Percentiles rank a stretch among this genome's conserved stretches.
These are phyloP conservation scores for Hanseniaspora jakobsenii DNA, from an alignment of 805 yeast species.

Conservation along the genomic window DNA sequence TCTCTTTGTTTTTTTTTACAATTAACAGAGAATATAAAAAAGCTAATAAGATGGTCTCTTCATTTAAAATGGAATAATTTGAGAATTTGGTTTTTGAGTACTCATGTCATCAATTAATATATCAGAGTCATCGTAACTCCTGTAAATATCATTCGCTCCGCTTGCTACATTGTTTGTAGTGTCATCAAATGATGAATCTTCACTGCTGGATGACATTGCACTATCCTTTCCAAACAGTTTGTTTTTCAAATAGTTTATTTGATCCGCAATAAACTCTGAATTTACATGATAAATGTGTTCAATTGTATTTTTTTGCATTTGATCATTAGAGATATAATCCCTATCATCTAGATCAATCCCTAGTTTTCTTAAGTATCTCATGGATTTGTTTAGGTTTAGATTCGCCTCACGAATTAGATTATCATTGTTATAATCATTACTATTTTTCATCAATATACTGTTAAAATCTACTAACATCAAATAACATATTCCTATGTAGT, in stretches of 20 bases:
- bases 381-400: slow-evolving; percentile 5
- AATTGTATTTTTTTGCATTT: neutral
- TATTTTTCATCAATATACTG: slow-evolving; percentile 1
- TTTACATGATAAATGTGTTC: neutral
- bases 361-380: slow-evolving; percentile 4
- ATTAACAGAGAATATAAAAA: too few relatives aligned
- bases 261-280: slow-evolving; percentile 2
- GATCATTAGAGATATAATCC: neutral
- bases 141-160: neutral
- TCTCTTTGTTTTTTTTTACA: too few relatives aligned
- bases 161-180: neutral
- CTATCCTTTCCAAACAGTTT: slow-evolving; percentile 6
- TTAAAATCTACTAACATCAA: slow-evolving; percentile 10
- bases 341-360: neutral
- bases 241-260: slow-evolving; percentile 1
- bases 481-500: slow-evolving; percentile 7
- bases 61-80: neutral
- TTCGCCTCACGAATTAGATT: slow-evolving; percentile 2
- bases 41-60: too few relatives aligned
- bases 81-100: neutral
- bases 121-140: slow-evolving; percentile 11
- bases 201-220: neutral
- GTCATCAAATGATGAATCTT: too few relatives aligned
- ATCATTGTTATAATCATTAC: neutral
- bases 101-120: neutral